Evolutionary conservation across 768 basidiomycete genomes (phyloP).

Genomic region (Kondoa malvinella): DNA sequence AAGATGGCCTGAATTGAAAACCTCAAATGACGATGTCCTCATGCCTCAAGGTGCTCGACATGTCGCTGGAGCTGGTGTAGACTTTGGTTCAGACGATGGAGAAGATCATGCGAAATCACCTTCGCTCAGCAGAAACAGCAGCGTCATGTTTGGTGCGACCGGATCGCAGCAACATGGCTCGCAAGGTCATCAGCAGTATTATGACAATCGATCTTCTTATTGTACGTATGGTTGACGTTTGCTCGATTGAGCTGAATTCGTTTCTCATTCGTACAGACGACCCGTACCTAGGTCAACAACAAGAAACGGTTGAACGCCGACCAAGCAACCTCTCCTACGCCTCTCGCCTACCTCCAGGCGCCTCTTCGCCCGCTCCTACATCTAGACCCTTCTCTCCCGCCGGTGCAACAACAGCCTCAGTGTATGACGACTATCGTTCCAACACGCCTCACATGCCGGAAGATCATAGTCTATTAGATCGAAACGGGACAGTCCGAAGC

Average conservation of each 20-base stretch:
- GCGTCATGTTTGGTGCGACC: neutral
- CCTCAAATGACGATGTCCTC: slow-evolving; percentile 3
- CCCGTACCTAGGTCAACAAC: neutral
- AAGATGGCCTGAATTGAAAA: slow-evolving; percentile 7
- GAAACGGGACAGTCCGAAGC: neutral
- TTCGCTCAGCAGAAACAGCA: neutral
- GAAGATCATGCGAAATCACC: no score
- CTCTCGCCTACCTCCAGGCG: neutral
- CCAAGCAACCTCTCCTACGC: neutral
- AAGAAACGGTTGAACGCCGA: neutral
- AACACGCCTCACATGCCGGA: neutral
- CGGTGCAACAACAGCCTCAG: neutral
- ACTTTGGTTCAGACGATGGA: slow-evolving; percentile 3
- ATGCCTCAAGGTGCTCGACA: neutral
- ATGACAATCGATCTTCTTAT: neutral
- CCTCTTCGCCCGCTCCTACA: neutral
- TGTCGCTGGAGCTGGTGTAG: neutral
- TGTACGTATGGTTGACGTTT: no score
- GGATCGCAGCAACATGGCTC: neutral
- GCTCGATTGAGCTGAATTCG: no score
- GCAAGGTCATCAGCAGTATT: neutral
- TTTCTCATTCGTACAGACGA: no score
- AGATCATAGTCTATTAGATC: neutral
- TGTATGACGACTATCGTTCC: neutral
- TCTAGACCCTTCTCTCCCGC: neutral